phyloP scores from a whole-genome alignment of 2,329 filamentous ascomycete genomes.

The Dactylellina leptospora region DNA sequence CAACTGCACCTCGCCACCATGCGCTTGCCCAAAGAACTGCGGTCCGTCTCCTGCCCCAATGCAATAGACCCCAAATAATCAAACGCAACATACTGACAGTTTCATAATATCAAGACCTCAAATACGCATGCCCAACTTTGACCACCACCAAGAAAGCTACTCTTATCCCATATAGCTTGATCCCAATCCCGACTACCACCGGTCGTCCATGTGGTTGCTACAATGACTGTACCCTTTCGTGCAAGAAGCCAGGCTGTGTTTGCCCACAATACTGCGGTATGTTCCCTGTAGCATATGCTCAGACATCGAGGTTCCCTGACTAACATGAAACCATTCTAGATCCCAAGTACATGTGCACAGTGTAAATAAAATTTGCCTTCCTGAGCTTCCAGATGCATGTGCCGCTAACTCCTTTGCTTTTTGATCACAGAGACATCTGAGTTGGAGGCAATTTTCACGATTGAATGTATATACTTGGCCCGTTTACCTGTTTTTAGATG shows the following conservation, averaged over 20 bases:
- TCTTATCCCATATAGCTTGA: neutral
- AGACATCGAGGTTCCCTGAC: neutral
- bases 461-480: slow-evolving; percentile 4
- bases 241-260: slow-evolving; percentile 14
- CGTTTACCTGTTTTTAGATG: neutral
- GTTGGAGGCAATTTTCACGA: too few relatives aligned
- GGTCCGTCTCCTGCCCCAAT: slow-evolving; percentile 27
- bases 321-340: slow-evolving; percentile 31
- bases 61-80: neutral
- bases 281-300: slow-evolving; percentile 6
- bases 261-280: slow-evolving; percentile 50
- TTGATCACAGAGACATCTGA: too few relatives aligned
- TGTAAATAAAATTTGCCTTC: neutral
- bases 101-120: slow-evolving; percentile 36
- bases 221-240: slow-evolving; percentile 37
- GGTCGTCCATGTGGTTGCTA: slow-evolving; percentile 33
- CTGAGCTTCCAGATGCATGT: too few relatives aligned
- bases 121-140: slow-evolving; percentile 43
- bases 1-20: slow-evolving; percentile 40
- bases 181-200: slow-evolving; percentile 16
- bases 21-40: slow-evolving; percentile 48
- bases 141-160: slow-evolving; percentile 4
- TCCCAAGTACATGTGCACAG: slow-evolving; percentile 33
- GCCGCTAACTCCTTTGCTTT: too few relatives aligned
- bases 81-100: neutral